Conservation (phyloP, 2,329 filamentous ascomycete species). For the Neonectria neomacrospora region DNA sequence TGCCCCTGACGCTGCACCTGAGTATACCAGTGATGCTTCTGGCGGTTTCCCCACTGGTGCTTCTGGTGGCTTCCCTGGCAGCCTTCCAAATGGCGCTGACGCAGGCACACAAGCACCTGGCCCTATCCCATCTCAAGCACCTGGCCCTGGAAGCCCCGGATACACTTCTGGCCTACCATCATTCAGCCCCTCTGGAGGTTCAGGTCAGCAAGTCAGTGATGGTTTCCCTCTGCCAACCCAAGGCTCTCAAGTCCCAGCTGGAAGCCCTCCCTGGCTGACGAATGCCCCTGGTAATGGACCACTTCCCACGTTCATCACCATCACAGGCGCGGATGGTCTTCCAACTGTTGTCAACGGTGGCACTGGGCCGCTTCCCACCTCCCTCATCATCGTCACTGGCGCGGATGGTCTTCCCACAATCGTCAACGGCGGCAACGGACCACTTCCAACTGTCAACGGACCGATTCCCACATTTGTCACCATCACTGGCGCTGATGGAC, state of each 20-base stretch:
- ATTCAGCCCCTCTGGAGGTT: constrained; percentile 23
- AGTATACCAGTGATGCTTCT: constrained; percentile 30
- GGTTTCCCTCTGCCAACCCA: constrained; percentile 36
- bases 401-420: constrained; percentile 8
- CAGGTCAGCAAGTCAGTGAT: constrained; percentile 34
- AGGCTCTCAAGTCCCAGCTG: constrained; percentile 30
- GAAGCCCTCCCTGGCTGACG: constrained; percentile 30
- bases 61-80: constrained; percentile 25
- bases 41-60: constrained; percentile 28
- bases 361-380: not conserved
- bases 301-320: constrained; percentile 33
- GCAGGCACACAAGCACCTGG: constrained; percentile 27
- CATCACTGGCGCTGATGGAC: constrained; percentile 39
- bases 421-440: not conserved
- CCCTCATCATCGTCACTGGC: constrained; percentile 10
- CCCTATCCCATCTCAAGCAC: constrained; percentile 30
- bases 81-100: constrained; percentile 26
- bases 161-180: constrained; percentile 25
- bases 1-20: constrained; percentile 35
- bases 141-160: constrained; percentile 26
- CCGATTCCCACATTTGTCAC: not conserved
- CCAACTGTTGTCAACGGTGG: constrained; percentile 17
- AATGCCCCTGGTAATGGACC: constrained; percentile 26
- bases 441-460: constrained; percentile 12
- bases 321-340: constrained; percentile 28